Percentiles rank a stretch among this genome's conserved stretches.
Evolutionary conservation across 2,329 filamentous ascomycete genomes (phyloP).

Genomic region (Colletotrichum sp.): DNA sequence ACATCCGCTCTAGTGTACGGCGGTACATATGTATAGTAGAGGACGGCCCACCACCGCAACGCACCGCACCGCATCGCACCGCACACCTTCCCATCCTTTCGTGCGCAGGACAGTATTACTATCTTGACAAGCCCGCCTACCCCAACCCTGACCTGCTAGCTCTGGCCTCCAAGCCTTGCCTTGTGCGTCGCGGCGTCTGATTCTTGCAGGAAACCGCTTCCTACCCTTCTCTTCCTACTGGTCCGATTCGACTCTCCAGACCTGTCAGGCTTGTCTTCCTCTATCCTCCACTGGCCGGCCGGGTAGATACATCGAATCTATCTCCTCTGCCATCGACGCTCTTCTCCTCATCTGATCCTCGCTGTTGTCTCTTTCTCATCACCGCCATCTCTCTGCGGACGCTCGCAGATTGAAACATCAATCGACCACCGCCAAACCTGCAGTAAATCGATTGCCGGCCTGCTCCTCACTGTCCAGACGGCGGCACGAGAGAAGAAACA

Average conservation of each 20-base stretch:
- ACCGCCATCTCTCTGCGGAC: neutral
- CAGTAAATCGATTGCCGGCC: neutral
- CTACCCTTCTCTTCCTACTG: slow-evolving; percentile 13
- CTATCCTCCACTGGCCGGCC: slow-evolving; percentile 8
- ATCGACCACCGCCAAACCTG: neutral
- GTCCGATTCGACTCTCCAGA: slow-evolving; percentile 12
- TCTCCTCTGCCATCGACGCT: neutral
- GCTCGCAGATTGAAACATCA: neutral
- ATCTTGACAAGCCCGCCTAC: slow-evolving; percentile 19
- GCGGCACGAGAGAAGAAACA: neutral
- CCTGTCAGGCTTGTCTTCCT: neutral
- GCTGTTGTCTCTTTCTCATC: neutral
- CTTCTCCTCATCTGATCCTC: neutral
- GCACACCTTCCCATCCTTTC: slow-evolving; percentile 5
- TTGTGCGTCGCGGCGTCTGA: slow-evolving; percentile 23
- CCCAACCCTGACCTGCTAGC: slow-evolving; percentile 11
- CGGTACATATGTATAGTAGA: slow-evolving; percentile 21
- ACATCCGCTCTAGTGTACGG: slow-evolving; percentile 1
- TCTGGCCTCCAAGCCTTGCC: slow-evolving; percentile 15
- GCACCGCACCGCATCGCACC: neutral
- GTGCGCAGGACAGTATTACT: slow-evolving; percentile 17
- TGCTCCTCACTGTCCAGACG: neutral
- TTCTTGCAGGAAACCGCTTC: slow-evolving; percentile 20
- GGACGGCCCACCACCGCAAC: slow-evolving; percentile 16
- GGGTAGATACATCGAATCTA: neutral